A percentile compares a stretch with the other conserved stretches of the same genome.
Conservation (phyloP, 176 grass and related monocot species). For the Oryza brachyantha region DNA sequence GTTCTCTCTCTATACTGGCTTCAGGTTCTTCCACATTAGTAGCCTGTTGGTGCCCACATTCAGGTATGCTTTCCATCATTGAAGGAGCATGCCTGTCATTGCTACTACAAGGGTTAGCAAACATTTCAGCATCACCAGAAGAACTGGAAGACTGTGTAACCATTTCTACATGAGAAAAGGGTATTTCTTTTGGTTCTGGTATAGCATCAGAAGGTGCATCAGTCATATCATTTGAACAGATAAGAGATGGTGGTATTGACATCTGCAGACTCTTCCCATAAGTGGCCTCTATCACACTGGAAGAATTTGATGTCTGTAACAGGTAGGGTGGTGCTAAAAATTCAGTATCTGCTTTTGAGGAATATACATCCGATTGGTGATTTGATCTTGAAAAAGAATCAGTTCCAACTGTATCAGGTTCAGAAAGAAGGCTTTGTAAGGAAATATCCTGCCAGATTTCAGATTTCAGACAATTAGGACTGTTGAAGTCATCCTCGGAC, state of each 20-base stretch:
- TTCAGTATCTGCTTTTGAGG: conserved; percentile 22
- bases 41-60: conserved; percentile 9
- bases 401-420: conserved; percentile 16
- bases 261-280: conserved; percentile 23
- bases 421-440: conserved; percentile 45
- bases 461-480: conserved; percentile 29
- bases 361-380: conserved; percentile 28
- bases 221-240: conserved; percentile 33
- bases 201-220: background rate
- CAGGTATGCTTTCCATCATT: conserved; percentile 14
- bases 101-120: conserved; percentile 11
- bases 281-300: conserved; percentile 20
- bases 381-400: conserved; percentile 38
- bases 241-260: conserved; percentile 26
- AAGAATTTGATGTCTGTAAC: conserved; percentile 33
- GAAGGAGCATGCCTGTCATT: conserved; percentile 16
- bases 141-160: conserved; percentile 17
- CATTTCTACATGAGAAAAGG: conserved; percentile 37
- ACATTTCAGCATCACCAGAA: conserved; percentile 25
- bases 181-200: conserved; percentile 27
- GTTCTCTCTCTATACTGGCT: background rate
- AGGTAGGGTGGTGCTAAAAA: conserved; percentile 8
- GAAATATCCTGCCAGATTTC: conserved; percentile 55
- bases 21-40: conserved; percentile 40
- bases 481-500: conserved; percentile 31